These are phyloP conservation scores for Pleurotus tuber-regium DNA, from an alignment of 768 basidiomycete genomes.

Conservation along the genomic window DNA sequence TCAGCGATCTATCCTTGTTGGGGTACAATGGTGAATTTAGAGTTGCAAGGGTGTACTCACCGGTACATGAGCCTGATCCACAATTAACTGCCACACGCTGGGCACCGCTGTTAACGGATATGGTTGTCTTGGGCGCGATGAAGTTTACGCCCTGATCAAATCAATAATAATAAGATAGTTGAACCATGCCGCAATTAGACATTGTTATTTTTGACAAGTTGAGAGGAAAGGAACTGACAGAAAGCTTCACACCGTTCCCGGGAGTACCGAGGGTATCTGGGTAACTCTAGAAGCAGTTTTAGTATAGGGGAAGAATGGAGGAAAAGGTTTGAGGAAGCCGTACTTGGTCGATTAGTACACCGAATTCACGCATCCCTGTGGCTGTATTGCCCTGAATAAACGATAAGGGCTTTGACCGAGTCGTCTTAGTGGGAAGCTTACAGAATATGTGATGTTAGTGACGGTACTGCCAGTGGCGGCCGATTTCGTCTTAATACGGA, in stretches of 20 bases:
- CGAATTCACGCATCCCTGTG: slow-evolving; percentile 44
- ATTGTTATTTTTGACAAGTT: no score
- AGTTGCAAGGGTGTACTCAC: slow-evolving; percentile 24
- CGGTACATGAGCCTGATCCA: slow-evolving; percentile 47
- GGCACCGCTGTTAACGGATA: slow-evolving; percentile 42
- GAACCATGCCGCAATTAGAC: no score
- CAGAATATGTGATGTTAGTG: slow-evolving; percentile 46
- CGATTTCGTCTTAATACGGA: slow-evolving; percentile 60
- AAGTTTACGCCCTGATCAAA: slow-evolving; percentile 47
- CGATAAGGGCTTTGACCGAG: no score
- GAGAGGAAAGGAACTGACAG: slow-evolving; percentile 34
- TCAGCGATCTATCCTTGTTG: no score
- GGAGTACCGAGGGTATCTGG: slow-evolving; percentile 50
- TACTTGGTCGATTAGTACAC: slow-evolving; percentile 61
- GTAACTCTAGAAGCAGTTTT: slow-evolving; percentile 43
- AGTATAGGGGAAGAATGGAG: not conserved
- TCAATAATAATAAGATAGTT: not conserved
- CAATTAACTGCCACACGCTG: slow-evolving; percentile 54
- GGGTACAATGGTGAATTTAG: not conserved
- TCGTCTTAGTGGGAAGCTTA: no score
- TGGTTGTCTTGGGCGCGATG: slow-evolving; percentile 32
- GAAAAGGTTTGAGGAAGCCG: slow-evolving; percentile 7
- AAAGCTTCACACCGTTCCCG: slow-evolving; percentile 55
- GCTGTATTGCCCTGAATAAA: slow-evolving; percentile 50
- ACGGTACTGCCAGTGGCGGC: slow-evolving; percentile 46